A percentile compares a stretch with the other conserved stretches of the same genome.
Conservation (phyloP, 108 stramenopile species). For the Licmophora abbreviata region DNA sequence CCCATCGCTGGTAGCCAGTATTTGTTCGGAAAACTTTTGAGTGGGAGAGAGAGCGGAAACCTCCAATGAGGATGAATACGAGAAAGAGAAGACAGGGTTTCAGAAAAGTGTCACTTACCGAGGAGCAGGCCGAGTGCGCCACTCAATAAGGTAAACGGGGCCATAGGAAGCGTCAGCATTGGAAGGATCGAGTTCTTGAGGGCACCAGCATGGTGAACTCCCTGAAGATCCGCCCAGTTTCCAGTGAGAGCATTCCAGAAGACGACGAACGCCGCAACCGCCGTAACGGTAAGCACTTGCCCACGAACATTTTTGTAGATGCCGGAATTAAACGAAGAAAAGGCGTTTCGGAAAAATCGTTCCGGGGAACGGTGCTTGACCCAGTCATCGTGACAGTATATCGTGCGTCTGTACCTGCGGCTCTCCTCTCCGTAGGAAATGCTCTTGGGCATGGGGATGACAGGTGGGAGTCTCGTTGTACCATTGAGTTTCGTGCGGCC, state of each 20-base stretch:
- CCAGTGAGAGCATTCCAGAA: constrained; percentile 27
- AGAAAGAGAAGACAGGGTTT: not conserved
- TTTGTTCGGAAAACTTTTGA: constrained; percentile 19
- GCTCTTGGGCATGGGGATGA: too few relatives aligned
- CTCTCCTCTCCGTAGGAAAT: constrained; percentile 46
- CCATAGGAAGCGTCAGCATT: too few relatives aligned
- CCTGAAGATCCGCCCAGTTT: constrained; percentile 31
- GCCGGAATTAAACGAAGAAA: constrained; percentile 27
- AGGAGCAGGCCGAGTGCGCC: constrained; percentile 43
- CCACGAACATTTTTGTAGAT: constrained; percentile 30
- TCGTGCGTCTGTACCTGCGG: constrained; percentile 59
- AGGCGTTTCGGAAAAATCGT: constrained; percentile 35
- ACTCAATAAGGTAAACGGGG: constrained; percentile 34
- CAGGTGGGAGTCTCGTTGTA: too few relatives aligned
- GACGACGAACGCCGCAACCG: constrained; percentile 26
- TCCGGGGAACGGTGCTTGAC: constrained; percentile 44
- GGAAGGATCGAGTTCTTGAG: too few relatives aligned
- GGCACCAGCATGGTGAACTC: constrained; percentile 27
- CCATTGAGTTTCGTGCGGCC: too few relatives aligned
- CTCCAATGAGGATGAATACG: not conserved
- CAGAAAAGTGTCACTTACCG: constrained; percentile 19
- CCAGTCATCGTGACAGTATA: constrained; percentile 70
- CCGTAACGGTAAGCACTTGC: constrained; percentile 27
- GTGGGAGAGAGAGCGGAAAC: not conserved
- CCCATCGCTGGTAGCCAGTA: constrained; percentile 18